Base-by-base conservation (phyloP, 1,139 yeast genomes). In the Nematodospora anomalae region DNA sequence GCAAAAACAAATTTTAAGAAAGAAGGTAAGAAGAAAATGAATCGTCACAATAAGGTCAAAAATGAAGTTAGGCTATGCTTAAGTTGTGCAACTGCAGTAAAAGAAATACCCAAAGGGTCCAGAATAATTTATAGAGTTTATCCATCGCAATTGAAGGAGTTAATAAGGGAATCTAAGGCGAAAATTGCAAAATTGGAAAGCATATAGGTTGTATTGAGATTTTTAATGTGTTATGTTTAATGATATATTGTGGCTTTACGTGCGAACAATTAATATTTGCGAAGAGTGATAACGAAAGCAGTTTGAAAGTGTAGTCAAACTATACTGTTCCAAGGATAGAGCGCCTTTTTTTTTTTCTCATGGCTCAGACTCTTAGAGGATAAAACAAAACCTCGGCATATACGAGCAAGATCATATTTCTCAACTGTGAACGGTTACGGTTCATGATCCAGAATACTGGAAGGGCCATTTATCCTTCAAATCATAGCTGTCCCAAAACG, bases 41-140 rank as follows among this genome's bases (percentile, higher is more conserved):
- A 26, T 25, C 36, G 28, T 12, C 28, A 49, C 28, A 40, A 3
- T 32, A 53, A 13, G 51, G 60, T 33, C 32, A 53, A n/a, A 41
- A 43, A 11, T 53, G 60, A 47, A 44, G 26, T 46, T 48, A 30
- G 40, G 6, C 37, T 55, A 13, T 58, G 63, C 36, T 36, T 57
- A 16, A 43, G 45, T n/a, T 58, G 63, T 45, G 35, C 34, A 15
- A 12, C 16, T 6, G 13, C 30, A 14, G 9, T 29, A 28, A 26
- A 23, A 10, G 28, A 26, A 14, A 50, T 50, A 2, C 61, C 62
- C 1, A 44, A 36, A 5, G 55, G 52, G 2, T 53, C 62, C 0
- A 41, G 40, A 10, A 43, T 62, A 27, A 42, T 60, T 24, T 52
- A 52, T 35, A 58, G 53, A 31, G 37, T 36, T 23, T 45, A 47